Evolutionary conservation across 768 basidiomycete genomes (phyloP), one percentile per base, ranked within the genome.

Genomic region (Strobilomyces echinocephalus): DNA sequence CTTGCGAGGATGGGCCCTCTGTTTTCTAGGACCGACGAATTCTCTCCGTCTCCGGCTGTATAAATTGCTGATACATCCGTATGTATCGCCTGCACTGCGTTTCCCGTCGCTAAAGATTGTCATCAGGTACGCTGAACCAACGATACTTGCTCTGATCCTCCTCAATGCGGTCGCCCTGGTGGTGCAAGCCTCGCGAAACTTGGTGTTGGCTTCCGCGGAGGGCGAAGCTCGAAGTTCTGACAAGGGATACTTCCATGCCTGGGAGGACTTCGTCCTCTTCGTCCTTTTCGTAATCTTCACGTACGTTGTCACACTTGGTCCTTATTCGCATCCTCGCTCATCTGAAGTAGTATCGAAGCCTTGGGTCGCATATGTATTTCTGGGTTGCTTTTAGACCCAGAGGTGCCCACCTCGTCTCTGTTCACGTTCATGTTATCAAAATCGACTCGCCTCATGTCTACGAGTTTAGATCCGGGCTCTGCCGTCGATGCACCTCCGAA

Each of bases 241-340:
- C 20, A 70, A 64, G 45, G 92, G 92, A 9, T 97, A 88, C 73
- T 97, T 97, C 72, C 82, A 86, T 54, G 58, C 71, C 11, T 97
- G 95, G 95, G 91, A 94, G 63, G 95, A 97, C 68, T 86, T 81
- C 63, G 83, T 77, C 18, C 73, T 97, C n/a, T 91, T 97, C 67
- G 79, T 63, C 18, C 72, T 97, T 50, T 97, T 97, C 71, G 70
- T 85, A 54, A 61, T 90, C 60, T 97, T 92, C 77, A 93, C 92
- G 88, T 87, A 72, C 63, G 60, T 59, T 24, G 10, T 35, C 8
- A 30, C 9, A 30, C 30, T 6, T 30, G 6, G 5, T 85, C 79
- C 14, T 10, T 10, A n/a, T 8, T 49, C 5, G 8, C 18, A 14
- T 1, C 11, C 11, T 21, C 16, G 31, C 55, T 66, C 35, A 53